Evolutionary conservation across 164 flowering plant species (phyloP).

Genomic region (Amborella trichopoda): DNA sequence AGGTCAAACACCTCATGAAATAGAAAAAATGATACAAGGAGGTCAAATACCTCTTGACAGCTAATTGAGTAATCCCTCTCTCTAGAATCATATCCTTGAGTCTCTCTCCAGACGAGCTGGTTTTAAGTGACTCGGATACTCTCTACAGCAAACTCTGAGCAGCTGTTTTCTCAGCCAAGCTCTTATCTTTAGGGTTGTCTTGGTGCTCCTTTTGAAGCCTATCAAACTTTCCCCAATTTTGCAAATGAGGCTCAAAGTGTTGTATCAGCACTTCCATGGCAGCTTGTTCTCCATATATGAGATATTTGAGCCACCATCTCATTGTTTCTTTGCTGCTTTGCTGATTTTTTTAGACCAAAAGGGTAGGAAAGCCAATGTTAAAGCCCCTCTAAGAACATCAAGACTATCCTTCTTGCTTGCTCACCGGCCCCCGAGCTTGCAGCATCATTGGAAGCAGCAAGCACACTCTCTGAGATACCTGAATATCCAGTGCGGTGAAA

Average conservation of each 20-base stretch:
- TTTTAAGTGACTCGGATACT: slow-evolving; percentile 93
- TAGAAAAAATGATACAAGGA: no score
- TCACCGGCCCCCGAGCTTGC: slow-evolving; percentile 76
- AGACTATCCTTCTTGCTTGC: slow-evolving; percentile 94
- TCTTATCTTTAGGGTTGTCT: slow-evolving; percentile 74
- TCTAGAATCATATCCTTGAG: slow-evolving; percentile 90
- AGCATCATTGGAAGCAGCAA: slow-evolving; percentile 72
- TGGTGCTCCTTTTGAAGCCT: slow-evolving; percentile 50
- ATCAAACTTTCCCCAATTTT: slow-evolving; percentile 76
- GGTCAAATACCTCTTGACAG: no score
- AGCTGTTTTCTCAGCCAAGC: slow-evolving; percentile 51
- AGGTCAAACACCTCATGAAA: no score
- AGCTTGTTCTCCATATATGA: slow-evolving; percentile 94
- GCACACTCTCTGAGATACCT: slow-evolving; percentile 57
- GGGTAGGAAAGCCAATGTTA: slow-evolving; percentile 86
- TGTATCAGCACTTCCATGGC: slow-evolving; percentile 97
- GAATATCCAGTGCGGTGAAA: no score
- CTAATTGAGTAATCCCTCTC: slow-evolving; percentile 67
- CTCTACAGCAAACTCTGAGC: slow-evolving; percentile 78
- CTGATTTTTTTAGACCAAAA: slow-evolving; percentile 76
- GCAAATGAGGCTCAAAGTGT: slow-evolving; percentile 84
- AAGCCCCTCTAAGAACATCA: slow-evolving; percentile 89
- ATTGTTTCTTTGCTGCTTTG: slow-evolving; percentile 99
- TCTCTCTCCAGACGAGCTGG: slow-evolving; percentile 94
- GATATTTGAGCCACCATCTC: slow-evolving; percentile 88